A percentile compares a stretch with the other conserved stretches of the same genome.
These are phyloP conservation scores for Volvox reticuliferus DNA, from an alignment of 139 green algal species.

Conservation along the genomic window DNA sequence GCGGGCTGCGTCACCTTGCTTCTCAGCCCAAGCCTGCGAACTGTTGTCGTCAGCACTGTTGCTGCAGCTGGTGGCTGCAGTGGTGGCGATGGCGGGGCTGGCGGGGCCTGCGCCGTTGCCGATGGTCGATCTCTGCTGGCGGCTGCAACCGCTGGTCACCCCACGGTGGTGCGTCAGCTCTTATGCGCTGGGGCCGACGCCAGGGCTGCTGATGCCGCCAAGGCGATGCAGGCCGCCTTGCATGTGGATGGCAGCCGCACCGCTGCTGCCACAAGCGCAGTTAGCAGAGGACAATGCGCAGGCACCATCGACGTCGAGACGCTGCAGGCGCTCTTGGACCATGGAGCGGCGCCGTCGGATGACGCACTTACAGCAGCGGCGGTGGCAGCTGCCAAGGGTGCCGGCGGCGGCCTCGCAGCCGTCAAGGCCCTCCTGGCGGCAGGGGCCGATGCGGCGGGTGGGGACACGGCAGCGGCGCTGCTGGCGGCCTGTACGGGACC, in stretches of 20 bases:
- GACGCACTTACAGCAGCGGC: conserved; percentile 6
- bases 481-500: background rate
- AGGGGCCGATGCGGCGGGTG: background rate
- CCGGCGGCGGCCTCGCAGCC: background rate
- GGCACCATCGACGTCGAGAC: background rate
- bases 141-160: background rate
- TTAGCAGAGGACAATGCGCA: background rate
- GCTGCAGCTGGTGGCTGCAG: background rate
- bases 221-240: background rate
- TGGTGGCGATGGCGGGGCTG: background rate
- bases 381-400: background rate
- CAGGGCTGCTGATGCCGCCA: background rate
- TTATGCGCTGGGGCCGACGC: background rate
- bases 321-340: conserved; percentile 2
- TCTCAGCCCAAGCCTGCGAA: background rate
- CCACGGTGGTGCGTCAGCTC: background rate
- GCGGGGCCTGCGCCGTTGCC: background rate
- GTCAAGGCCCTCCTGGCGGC: background rate
- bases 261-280: background rate
- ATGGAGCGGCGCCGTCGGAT: background rate
- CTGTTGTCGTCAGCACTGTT: background rate
- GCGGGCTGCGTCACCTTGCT: background rate
- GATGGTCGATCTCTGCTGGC: conserved; percentile 21
- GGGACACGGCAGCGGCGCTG: background rate
- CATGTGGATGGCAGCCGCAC: background rate